Conservation (phyloP, 1,284 basidiomycete species). For the Boletellus deceptivus region DNA sequence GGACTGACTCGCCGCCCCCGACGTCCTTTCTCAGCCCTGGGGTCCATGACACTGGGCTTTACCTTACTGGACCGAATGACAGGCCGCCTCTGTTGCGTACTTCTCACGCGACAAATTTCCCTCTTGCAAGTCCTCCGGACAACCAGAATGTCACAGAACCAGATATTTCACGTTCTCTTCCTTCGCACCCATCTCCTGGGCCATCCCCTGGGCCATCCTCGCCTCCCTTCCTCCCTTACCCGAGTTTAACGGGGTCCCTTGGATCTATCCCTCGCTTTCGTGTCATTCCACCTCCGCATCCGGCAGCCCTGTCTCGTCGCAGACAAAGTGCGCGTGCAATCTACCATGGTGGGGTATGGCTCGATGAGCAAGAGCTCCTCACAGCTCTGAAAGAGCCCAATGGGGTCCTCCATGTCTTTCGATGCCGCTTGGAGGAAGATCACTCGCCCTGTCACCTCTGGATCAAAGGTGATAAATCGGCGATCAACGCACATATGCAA, state of each 20-base stretch:
- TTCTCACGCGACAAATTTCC: no score
- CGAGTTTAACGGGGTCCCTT: no score
- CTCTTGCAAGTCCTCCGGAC: no score
- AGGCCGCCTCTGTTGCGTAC: no score
- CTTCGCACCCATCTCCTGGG: not conserved
- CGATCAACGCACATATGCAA: constrained; percentile 17
- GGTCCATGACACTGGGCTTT: no score
- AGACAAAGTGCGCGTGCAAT: constrained; percentile 4
- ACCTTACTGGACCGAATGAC: no score
- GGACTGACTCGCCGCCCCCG: no score
- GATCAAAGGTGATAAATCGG: constrained; percentile 20
- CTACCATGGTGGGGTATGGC: constrained; percentile 1
- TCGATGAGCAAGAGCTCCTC: constrained; percentile 18
- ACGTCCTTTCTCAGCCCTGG: no score
- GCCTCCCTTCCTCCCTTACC: no score
- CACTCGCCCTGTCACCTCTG: constrained; percentile 12
- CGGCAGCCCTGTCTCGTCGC: not conserved
- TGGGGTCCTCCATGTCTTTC: constrained; percentile 7
- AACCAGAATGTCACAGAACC: not conserved
- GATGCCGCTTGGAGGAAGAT: constrained; percentile 14
- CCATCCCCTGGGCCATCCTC: not conserved
- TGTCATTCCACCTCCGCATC: no score
- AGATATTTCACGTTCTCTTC: not conserved
- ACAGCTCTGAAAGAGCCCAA: constrained; percentile 1
- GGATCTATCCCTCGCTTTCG: no score